Evolutionary conservation across 225 moss, liverwort and hornwort genomes (phyloP).

Genomic region (Lunularia cruciata): DNA sequence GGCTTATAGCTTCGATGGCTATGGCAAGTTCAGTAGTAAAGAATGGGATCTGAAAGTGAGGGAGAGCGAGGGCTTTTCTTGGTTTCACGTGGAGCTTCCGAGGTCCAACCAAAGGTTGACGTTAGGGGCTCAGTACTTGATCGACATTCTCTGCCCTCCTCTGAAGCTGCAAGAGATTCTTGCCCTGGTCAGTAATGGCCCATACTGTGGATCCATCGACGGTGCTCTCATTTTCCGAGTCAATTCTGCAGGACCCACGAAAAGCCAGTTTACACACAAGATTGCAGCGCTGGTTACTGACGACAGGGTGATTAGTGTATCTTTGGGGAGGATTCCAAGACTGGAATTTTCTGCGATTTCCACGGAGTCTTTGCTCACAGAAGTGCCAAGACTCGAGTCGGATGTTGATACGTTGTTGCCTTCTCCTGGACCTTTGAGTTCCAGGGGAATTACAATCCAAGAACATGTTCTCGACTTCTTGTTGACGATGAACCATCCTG

Average conservation of each 20-base stretch:
- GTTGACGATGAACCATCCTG: conserved; percentile 75
- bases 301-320: conserved; percentile 74
- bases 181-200: conserved; percentile 73
- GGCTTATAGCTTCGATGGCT: conserved; percentile 70
- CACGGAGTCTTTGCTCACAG: conserved; percentile 63
- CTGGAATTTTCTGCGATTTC: conserved; percentile 64
- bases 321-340: conserved; percentile 64
- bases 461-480: conserved; percentile 89
- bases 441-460: conserved; percentile 66
- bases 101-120: conserved; percentile 67
- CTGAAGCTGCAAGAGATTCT: conserved; percentile 87
- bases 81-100: conserved; percentile 93
- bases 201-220: conserved; percentile 84
- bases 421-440: conserved; percentile 31
- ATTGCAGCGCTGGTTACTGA: conserved; percentile 82
- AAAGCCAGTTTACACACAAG: conserved; percentile 78
- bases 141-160: conserved; percentile 84
- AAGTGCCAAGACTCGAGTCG: conserved; percentile 66
- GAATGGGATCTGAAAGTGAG: conserved; percentile 57
- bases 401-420: conserved; percentile 28
- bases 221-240: conserved; percentile 79
- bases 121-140: conserved; percentile 76
- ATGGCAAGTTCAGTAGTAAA: conserved; percentile 58
- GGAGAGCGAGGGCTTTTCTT: conserved; percentile 44
- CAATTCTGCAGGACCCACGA: conserved; percentile 79